A percentile compares a stretch with the other conserved stretches of the same genome.
Conservation (phyloP, 2,329 filamentous ascomycete species). For the Talaromyces islandicus region DNA sequence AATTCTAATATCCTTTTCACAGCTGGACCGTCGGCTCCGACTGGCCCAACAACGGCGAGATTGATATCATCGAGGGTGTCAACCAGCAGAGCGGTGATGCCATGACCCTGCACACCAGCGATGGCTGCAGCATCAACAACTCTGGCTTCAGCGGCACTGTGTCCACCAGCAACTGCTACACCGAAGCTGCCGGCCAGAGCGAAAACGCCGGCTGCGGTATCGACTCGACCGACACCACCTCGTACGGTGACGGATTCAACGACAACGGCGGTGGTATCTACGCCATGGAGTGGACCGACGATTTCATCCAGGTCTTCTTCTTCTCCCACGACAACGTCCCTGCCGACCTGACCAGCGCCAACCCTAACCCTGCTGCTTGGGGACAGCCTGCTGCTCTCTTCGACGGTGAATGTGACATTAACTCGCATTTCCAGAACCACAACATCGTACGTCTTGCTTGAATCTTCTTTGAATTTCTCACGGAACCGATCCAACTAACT, state of each 20-base stretch:
- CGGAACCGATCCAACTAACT: neutral
- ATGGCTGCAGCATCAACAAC: conserved; percentile 54
- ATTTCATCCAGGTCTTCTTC: conserved; percentile 72
- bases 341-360: conserved; percentile 52
- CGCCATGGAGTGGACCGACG: conserved; percentile 68
- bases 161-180: conserved; percentile 54
- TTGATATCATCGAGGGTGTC: conserved; percentile 76
- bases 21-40: conserved; percentile 56
- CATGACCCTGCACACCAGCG: conserved; percentile 62
- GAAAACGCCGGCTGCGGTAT: conserved; percentile 56
- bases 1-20: neutral
- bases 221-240: conserved; percentile 41
- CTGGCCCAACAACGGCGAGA: conserved; percentile 68
- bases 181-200: conserved; percentile 37
- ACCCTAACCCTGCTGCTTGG: conserved; percentile 64
- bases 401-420: conserved; percentile 64
- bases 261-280: conserved; percentile 62
- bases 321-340: conserved; percentile 67
- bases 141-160: conserved; percentile 42
- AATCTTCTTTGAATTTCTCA: neutral
- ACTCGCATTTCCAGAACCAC: conserved; percentile 63
- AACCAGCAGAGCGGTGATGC: conserved; percentile 55
- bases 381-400: conserved; percentile 64
- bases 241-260: conserved; percentile 68
- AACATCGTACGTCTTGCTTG: conserved; percentile 48